These are phyloP conservation scores for Trametes hirsuta DNA, from an alignment of 1,284 basidiomycete species.

Conservation along the genomic window DNA sequence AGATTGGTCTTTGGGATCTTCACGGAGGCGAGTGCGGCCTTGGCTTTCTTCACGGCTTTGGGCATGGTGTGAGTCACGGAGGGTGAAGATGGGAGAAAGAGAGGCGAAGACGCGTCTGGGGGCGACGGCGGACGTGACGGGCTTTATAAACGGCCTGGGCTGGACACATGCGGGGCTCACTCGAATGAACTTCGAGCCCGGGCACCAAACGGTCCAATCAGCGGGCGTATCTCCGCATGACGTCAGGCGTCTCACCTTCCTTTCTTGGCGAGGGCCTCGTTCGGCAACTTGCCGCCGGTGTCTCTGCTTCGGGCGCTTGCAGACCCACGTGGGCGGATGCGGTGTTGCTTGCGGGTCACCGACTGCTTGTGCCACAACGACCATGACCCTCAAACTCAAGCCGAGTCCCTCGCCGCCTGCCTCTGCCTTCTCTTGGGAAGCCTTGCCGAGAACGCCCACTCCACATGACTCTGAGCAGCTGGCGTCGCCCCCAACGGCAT, in stretches of 20 bases:
- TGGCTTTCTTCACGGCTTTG: conserved; percentile 25
- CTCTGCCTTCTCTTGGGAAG: conserved; percentile 62
- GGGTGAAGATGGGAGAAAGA: neutral
- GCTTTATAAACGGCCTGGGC: conserved; percentile 19
- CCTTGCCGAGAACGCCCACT: conserved; percentile 41
- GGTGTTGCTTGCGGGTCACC: neutral
- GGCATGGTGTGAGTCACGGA: conserved; percentile 16
- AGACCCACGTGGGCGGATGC: neutral
- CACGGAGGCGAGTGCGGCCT: conserved; percentile 24
- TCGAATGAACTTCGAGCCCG: conserved; percentile 9
- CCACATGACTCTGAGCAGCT: conserved; percentile 33
- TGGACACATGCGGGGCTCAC: conserved; percentile 15
- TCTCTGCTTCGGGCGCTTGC: neutral
- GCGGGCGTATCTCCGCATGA: conserved; percentile 17
- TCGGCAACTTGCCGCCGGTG: neutral
- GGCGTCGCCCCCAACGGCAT: conserved; percentile 75
- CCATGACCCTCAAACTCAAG: conserved; percentile 63
- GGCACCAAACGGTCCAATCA: conserved; percentile 23
- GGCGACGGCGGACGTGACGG: conserved; percentile 10
- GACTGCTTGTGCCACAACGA: neutral
- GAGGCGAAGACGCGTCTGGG: conserved; percentile 12
- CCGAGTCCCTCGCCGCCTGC: conserved; percentile 42
- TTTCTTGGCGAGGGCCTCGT: neutral
- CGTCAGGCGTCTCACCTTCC: conserved; percentile 17
- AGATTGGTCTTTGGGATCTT: conserved; percentile 29